These are phyloP conservation scores for Saccharum officinarum DNA, from an alignment of 176 grass and related monocot species.

Conservation along the genomic window DNA sequence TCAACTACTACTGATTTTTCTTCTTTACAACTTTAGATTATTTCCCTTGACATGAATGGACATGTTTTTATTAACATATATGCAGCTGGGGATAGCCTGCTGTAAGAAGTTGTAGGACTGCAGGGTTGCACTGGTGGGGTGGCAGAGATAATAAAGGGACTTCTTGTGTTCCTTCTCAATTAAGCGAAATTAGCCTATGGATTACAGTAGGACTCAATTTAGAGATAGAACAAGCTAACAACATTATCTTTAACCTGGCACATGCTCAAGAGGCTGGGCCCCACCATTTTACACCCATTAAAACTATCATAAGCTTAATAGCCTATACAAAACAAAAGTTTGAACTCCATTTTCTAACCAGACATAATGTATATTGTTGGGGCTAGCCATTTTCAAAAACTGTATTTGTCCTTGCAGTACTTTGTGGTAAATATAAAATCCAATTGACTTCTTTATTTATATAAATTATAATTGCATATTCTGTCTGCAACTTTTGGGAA, in stretches of 20 bases:
- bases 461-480: not conserved
- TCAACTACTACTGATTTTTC: not conserved
- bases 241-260: not conserved
- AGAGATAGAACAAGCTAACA: not conserved
- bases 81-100: not conserved
- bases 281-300: not conserved
- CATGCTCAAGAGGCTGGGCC: not conserved
- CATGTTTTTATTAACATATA: not conserved
- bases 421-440: conserved; percentile 9
- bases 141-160: not conserved
- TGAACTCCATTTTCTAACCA: not conserved
- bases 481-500: conserved; percentile 9
- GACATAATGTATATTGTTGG: not conserved
- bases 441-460: not conserved
- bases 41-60: not conserved
- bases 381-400: not conserved
- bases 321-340: not conserved
- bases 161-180: not conserved
- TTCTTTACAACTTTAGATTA: not conserved
- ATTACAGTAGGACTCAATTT: not conserved
- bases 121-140: not conserved
- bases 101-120: not conserved
- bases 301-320: not conserved
- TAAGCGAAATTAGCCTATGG: not conserved
- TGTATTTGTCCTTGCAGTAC: not conserved